Conservation (phyloP, 306 rosid genomes). For the Castanea crenata region DNA sequence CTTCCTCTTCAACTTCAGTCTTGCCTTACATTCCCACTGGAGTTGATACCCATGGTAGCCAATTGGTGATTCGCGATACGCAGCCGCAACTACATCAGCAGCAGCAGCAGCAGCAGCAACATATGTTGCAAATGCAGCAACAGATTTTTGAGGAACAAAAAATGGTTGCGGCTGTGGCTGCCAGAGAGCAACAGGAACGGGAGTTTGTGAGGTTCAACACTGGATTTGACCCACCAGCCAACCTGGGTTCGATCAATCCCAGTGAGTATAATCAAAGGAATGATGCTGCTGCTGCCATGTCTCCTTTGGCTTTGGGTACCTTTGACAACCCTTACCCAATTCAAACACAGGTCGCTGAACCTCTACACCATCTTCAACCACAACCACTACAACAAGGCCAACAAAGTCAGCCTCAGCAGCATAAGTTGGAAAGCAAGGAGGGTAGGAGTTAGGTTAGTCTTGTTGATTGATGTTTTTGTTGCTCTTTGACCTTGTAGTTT, state of each 20-base stretch:
- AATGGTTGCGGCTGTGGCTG: slow-evolving; percentile 53
- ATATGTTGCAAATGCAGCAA: neutral
- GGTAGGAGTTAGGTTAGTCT: slow-evolving; percentile 65
- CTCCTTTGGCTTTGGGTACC: slow-evolving; percentile 69
- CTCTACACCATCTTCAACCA: slow-evolving; percentile 39
- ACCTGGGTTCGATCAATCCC: slow-evolving; percentile 37
- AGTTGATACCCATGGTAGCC: slow-evolving; percentile 18
- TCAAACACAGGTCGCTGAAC: slow-evolving; percentile 42
- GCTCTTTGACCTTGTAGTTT: slow-evolving; percentile 24
- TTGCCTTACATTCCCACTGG: slow-evolving; percentile 39
- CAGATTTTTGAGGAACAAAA: slow-evolving; percentile 79
- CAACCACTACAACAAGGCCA: slow-evolving; percentile 47
- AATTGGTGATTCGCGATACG: slow-evolving; percentile 52
- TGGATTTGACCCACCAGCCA: slow-evolving; percentile 45
- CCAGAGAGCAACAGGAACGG: slow-evolving; percentile 67
- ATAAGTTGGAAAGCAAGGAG: slow-evolving; percentile 48
- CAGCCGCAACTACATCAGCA: slow-evolving; percentile 30
- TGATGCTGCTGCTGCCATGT: slow-evolving; percentile 31
- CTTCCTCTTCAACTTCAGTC: slow-evolving; percentile 22
- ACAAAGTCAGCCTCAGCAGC: slow-evolving; percentile 37
- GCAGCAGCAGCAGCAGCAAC: slow-evolving; percentile 17
- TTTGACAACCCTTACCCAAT: slow-evolving; percentile 55
- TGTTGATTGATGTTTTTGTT: slow-evolving; percentile 37
- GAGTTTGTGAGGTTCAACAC: slow-evolving; percentile 53
- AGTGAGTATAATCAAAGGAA: slow-evolving; percentile 52